Evolutionary conservation across 129 eudicot genomes (phyloP), one percentile per base, ranked within the genome.

Genomic region (Mikania micrantha): DNA sequence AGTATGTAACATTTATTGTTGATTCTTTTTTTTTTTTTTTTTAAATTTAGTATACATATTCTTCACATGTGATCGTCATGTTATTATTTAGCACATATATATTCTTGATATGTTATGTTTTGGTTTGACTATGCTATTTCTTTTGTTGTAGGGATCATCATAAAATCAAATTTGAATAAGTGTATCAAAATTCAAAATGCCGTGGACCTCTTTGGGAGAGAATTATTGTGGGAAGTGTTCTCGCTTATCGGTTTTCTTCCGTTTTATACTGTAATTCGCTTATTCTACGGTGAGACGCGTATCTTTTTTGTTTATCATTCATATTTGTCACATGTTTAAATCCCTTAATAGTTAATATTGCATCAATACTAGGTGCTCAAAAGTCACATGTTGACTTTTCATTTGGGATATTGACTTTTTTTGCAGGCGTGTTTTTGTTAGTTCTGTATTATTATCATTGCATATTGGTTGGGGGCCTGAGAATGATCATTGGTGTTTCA

Each of bases 401-500:
- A 25, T 31, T 34, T 31, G 47, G 47, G 7, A 59, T 32, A 34
- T 49, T 29, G 52, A 64, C 16, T 42, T 74, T 65, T 42, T 45
- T 44, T 32, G 35, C 56, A 71, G 83, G 60, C 13, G 69, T 57
- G 66, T 73, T 41, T 64, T 65, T 66, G 45, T 44, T 76, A 74
- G 60, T 50, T 47, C 61, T 19, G 48, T 39, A 12, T 48, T 53
- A 58, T 10, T 36, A 29, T 53, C 75, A 47, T n/a, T 54, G 27
- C 58, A 67, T 74, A 63, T 49, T 57, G 74, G 84, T 69, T 75
- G 71, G 81, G 60, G 68, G 74, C 68, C 78, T 87, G 87, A 90
- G 90, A 84, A 90, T 90, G 97, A 77, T 44, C 88, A 74, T 90
- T 84, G 91, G 78, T 25, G 82, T 76, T 58, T 45, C 80, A 27